Base-by-base conservation (phyloP, 495 filamentous ascomycete species). In the Acidomyces sp. region DNA sequence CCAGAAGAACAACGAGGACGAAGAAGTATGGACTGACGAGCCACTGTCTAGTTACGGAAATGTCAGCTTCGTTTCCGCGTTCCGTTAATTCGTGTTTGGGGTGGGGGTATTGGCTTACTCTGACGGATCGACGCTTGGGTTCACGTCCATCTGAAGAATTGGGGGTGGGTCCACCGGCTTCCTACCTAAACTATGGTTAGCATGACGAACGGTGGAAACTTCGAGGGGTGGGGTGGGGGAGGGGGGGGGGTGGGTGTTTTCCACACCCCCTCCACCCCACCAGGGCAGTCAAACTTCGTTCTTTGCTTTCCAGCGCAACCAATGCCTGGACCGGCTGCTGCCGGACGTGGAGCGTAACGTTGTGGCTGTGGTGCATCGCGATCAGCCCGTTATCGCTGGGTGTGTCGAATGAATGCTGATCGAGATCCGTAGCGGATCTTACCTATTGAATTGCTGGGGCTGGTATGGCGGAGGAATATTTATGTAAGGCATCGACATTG, bases 121-220 rank as follows among this genome's bases (percentile, higher is more conserved):
- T 30, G 45, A 43, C 20, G 17, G 32, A 16, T 25, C 38, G 17
- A 40, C 26, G 11, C 34, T 39, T n/a, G 19, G 18, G 32, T 34
- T 68, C 50, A 93, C 76, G 36, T 72, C 70, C 27, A 96, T 67
- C 62, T 94, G 83, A 21, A 95, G 70, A 55, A 95, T 84, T 37
- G 90, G 90, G 18, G 88, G 90, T 33, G 90, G 90, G 56, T 97
- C 90, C 55, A 97, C 77, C 2, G 90, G 85, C 60, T 93, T 94
- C 49, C 90, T 80, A 51, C 85, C 90, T 93, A 63, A 20, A 35
- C 20, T 40, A 34, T 28, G 38, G 41, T 57, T 29, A 53, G 48
- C 29, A 22, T 48, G 4, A 7, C 19, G 36, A 44, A 9, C 15
- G n/a, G 5, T 17, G 24, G 7, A 17, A 9, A n/a, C 15, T 13